Evolutionary conservation across 352 stramenopile species (phyloP).

Genomic region (Globisporangium sylvaticum): DNA sequence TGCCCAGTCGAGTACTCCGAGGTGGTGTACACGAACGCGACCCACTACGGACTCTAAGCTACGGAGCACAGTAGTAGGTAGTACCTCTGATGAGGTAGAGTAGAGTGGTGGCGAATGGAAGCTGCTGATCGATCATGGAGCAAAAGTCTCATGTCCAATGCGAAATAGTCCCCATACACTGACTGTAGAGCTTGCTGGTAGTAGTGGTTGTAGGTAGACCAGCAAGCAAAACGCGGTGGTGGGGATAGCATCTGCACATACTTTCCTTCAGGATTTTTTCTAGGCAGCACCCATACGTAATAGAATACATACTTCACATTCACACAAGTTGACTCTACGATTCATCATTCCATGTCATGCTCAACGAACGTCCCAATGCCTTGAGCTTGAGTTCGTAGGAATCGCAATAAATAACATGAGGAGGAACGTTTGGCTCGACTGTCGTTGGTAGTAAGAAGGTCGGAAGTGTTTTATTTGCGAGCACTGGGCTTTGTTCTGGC

Average conservation of each 20-base stretch:
- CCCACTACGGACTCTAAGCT: conserved; percentile 18
- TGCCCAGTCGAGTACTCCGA: conserved; percentile 24
- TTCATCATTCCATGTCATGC: no score
- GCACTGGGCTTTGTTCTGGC: background rate
- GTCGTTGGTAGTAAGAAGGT: no score
- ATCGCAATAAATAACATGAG: no score
- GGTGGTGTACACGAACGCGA: conserved; percentile 29
- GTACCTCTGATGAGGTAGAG: no score
- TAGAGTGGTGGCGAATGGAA: background rate
- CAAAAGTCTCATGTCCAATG: conserved; percentile 8
- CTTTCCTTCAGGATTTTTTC: background rate
- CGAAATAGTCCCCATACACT: background rate
- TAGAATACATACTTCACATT: background rate
- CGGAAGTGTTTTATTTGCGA: background rate
- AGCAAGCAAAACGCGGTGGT: background rate
- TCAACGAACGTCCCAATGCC: no score
- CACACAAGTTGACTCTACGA: no score
- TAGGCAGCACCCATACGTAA: background rate
- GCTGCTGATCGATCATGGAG: background rate
- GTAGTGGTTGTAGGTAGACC: no score
- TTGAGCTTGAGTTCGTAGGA: no score
- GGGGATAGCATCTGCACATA: background rate
- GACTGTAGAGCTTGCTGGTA: background rate
- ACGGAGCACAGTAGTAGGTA: background rate
- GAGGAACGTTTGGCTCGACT: no score